Evolutionary conservation across 2,329 filamentous ascomycete genomes (phyloP), one percentile per base, ranked within the genome.

Genomic region (Fusarium protoensiforme): DNA sequence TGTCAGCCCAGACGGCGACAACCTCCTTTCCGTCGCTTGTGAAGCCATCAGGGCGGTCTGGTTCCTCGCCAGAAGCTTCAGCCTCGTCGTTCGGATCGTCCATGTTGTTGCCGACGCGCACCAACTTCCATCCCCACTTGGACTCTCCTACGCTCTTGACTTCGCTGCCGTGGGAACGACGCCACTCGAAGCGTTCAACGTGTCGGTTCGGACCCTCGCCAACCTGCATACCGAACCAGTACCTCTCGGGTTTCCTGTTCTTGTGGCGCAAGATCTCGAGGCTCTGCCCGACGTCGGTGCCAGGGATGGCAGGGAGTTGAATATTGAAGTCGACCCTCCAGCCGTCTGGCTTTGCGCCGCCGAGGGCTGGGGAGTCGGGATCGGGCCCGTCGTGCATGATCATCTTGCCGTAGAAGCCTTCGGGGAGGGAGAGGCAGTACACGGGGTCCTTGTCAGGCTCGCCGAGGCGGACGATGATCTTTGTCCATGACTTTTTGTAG

Each of bases 1-100:
- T 38, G 8, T 65, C 54, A 2, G 61, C 39, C 64, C 64, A 73
- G 5, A 75, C 64, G 9, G 71, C 75, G 8, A 75, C 71, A 60
- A 74, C 60, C 57, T 76, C 69, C 41, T 71, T 72, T 4, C 74
- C 66, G 6, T 73, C 56, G 6, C 61, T 73, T 9, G 74, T 75
- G 61, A 68, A 67, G 10, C 58, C 65, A 22, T 74, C 61, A 6
- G 18, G 22, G 2, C 60, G 48, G n/a, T 69, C 57, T 4, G 38
- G 54, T 7, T 64, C 53, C 2, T 51, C 27, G 9, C 33, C 41
- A 6, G n/a, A n/a, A 14, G 35, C 57, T 16, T 57, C 46, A n/a
- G 27, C 27, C 3, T 51, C 22, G 2, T 35, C 36, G 10, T 24
- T 18, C 13, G 64, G 59, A 10, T 62, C 60, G 3, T 65, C 59